Base-by-base conservation (phyloP, 2,329 filamentous ascomycete genomes). In the Botrytis medusae region DNA sequence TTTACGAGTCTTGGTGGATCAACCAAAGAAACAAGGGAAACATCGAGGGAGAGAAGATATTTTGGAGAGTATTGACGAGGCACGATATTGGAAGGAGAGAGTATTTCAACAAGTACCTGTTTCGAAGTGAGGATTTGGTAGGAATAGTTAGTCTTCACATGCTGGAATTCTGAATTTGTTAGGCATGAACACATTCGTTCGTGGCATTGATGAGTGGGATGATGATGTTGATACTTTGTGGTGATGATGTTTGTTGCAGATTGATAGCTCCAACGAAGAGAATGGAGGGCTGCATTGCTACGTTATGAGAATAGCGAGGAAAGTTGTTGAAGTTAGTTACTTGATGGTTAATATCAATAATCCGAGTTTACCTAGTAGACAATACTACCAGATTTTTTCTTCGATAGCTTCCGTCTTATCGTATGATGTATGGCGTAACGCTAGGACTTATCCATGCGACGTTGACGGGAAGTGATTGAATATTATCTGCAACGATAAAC, bases 31-130 rank as follows among this genome's bases (percentile, higher is more conserved):
- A 85, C 88, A 88, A 80, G 89, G 88, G 54, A 84, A 90, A 69
- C 96, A 99, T 84, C 89, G 95, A 82, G 96, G 96, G 0, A 90
- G 88, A 78, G 90, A 93, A 72, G 96, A 99, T 82, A 97, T 99
- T 73, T 82, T 98, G 74, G 96, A 99, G 85, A 98, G 95, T 83
- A 98, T 99, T 75, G 91, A 88, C 72, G 96, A 99, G 85, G 95
- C 95, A 72, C 89, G 85, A 79, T 98, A 92, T 81, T 98, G 97
- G 82, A 89, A 89, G 79, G 85, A 91, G 74, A 84, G 84, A 29
- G 87, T 97, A 72, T 97, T 97, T 81, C 78, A 77, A 60, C 25
- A 20, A 62, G 44, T 34, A 32, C 51, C 51, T 29, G 29, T 48
- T 48, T 2, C 61, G 29, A 67, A 48, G 42, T 8, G n/a, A 18